Percentiles rank a stretch among this genome's conserved stretches.
phyloP scores from a whole-genome alignment of 345 rosid species.

The Populus tremula region DNA sequence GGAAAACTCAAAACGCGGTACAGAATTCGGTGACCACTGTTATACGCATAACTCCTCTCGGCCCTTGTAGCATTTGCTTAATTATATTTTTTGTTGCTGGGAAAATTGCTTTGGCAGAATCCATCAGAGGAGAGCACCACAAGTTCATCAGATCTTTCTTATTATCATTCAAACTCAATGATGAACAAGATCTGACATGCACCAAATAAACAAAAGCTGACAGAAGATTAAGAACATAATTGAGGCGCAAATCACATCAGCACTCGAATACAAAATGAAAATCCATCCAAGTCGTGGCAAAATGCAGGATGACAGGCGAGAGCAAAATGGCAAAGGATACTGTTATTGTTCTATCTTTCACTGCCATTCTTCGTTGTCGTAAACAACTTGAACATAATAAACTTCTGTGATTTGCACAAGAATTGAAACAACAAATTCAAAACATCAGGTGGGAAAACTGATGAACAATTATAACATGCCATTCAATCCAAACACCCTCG shows the following conservation, averaged over 20 bases:
- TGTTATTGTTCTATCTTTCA: background rate
- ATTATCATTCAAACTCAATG: background rate
- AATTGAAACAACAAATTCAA: background rate
- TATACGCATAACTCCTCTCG: background rate
- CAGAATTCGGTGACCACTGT: no score
- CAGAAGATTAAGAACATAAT: background rate
- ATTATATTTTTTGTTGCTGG: background rate
- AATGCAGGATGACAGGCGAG: background rate
- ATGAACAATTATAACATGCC: background rate
- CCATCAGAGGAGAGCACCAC: background rate
- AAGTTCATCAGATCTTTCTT: background rate
- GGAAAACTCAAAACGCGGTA: no score
- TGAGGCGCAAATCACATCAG: background rate
- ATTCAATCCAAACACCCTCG: background rate
- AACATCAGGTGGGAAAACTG: background rate
- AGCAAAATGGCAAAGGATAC: background rate
- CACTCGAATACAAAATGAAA: background rate
- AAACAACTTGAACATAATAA: background rate
- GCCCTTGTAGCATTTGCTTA: background rate
- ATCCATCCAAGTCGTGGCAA: conserved; percentile 5
- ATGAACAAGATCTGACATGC: background rate
- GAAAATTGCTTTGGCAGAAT: background rate
- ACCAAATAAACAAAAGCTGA: background rate
- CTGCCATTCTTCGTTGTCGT: background rate
- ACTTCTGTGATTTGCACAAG: background rate